Evolutionary conservation across 2,329 filamentous ascomycete genomes (phyloP), one percentile per base, ranked within the genome.

Genomic region (Epichloe glyceriae): DNA sequence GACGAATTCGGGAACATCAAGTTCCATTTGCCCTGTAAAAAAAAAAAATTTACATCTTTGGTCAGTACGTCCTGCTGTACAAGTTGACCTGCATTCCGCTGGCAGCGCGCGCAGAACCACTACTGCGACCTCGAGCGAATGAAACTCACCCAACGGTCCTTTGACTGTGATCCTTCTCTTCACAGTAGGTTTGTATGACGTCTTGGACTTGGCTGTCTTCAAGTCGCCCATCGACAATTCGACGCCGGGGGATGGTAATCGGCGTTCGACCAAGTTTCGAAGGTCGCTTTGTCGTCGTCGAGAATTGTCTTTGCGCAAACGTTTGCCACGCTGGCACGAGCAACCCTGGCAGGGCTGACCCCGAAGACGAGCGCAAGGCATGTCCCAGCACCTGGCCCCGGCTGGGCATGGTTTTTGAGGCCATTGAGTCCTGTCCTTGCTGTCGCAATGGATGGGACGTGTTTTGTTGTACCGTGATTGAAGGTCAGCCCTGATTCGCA

Each of bases 191-290:
- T 80, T 73, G 55, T 80, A 82, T 39, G 78, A 78, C 40, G 79
- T 82, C 50, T 72, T 70, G 54, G 78, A 74, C 56, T 68, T 73
- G 62, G 72, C 71, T 33, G 73, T 61, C 49, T 66, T 69, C 4
- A 82, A 78, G 53, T 88, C 78, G 54, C 85, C 77, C 52, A 90
- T 70, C 11, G 79, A 71, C 41, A 98, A 74, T 48, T 85, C 85
- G 52, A 98, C 93, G 55, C 88, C 86, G 0, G 86, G 91, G 91
- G 34, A 95, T 75, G 50, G 87, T 83, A 49, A 95, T 78, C 22
- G 86, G 79, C 53, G 86, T 86, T 59, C 82, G 78, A 60, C 93
- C 93, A 55, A 98, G 85, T 74, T 96, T 93, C 43, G 91, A 96
- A 52, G 74, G 70, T 58, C 76, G 74, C 63, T 70, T 68, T 49